These are phyloP conservation scores for Aspergillus aculeatinus DNA, from an alignment of 2,329 filamentous ascomycete genomes.

Conservation along the genomic window DNA sequence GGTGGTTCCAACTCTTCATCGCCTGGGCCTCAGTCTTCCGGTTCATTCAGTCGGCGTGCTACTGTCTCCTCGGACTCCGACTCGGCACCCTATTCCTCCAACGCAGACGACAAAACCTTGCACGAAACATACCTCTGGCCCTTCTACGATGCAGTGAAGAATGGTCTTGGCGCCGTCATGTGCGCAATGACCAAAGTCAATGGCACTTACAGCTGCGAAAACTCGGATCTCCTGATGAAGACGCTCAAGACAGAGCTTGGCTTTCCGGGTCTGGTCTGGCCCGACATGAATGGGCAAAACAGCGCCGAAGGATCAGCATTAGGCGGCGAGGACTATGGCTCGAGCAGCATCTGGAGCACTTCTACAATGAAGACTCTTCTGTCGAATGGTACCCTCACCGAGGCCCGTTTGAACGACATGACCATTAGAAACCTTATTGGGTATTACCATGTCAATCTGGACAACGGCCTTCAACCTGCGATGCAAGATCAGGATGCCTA, in stretches of 20 bases:
- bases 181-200: conserved; percentile 17
- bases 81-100: conserved; percentile 13
- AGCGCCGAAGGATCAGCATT: conserved; percentile 3
- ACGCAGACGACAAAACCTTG: conserved; percentile 15
- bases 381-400: conserved; percentile 42
- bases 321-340: conserved; percentile 9
- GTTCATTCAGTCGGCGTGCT: neutral
- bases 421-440: conserved; percentile 40
- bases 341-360: conserved; percentile 9
- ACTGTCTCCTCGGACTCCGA: neutral
- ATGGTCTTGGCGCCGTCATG: conserved; percentile 17
- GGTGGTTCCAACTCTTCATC: conserved; percentile 2
- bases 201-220: conserved; percentile 9
- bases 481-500: neutral
- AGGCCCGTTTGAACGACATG: conserved; percentile 49
- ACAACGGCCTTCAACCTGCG: conserved; percentile 6
- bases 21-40: neutral
- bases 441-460: conserved; percentile 29
- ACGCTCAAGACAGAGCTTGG: conserved; percentile 16
- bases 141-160: conserved; percentile 15
- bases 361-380: conserved; percentile 6
- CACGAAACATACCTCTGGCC: conserved; percentile 18
- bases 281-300: conserved; percentile 12
- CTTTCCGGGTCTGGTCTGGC: conserved; percentile 17
- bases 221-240: conserved; percentile 12